phyloP scores from a whole-genome alignment of 2,329 filamentous ascomycete genomes.

The Colletotrichum caudatum region DNA sequence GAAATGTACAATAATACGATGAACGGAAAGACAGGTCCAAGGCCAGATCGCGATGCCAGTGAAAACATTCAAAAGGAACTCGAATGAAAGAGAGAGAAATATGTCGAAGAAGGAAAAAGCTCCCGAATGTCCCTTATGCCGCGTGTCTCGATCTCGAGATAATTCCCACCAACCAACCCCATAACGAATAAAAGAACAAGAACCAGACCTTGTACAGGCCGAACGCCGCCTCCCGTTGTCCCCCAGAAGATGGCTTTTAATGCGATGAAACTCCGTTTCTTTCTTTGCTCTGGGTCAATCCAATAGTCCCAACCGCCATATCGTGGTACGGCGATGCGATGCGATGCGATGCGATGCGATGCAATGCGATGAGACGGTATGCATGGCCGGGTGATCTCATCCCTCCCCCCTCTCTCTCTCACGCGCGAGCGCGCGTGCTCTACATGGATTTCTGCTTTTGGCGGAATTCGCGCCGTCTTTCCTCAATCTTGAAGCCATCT shows the following conservation, averaged over 20 bases:
- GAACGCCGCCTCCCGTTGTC: constrained; percentile 31
- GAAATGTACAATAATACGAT: neutral
- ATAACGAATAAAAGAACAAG: neutral
- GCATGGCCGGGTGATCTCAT: neutral
- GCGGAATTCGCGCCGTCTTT: constrained; percentile 42
- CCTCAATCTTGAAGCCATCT: constrained; percentile 40
- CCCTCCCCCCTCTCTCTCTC: neutral
- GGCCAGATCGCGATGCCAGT: neutral
- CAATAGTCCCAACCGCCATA: neutral
- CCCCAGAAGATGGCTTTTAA: constrained; percentile 31
- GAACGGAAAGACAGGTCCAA: neutral
- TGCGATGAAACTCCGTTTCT: constrained; percentile 33
- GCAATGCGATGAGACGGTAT: neutral
- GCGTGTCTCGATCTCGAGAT: constrained; percentile 17
- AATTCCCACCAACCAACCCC: neutral
- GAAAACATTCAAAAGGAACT: neutral
- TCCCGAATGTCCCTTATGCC: constrained; percentile 14
- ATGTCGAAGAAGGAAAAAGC: neutral
- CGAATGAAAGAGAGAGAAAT: neutral
- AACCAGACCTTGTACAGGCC: neutral
- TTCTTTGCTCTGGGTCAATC: neutral
- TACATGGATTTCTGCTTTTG: constrained; percentile 29
- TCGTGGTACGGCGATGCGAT: neutral
- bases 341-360: neutral
- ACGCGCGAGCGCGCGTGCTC: neutral